Evolutionary conservation across 2,329 filamentous ascomycete species (phyloP).

Genomic region (Zopfia rhizophila): DNA sequence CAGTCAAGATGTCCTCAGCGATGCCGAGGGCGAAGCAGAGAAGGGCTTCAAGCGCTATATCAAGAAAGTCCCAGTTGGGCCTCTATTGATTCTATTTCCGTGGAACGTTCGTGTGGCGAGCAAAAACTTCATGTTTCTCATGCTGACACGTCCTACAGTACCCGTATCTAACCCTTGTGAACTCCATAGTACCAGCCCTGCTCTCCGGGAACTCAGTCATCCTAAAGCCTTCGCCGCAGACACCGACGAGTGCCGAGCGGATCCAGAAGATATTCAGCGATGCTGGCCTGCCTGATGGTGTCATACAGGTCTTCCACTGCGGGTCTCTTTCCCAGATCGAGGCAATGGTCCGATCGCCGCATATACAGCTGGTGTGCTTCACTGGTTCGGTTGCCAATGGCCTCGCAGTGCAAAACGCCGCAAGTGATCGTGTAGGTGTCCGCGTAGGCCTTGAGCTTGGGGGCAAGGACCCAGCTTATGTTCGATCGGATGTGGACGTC

Average conservation of each 20-base stretch:
- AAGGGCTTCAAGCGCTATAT: conserved; percentile 92
- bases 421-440: conserved; percentile 80
- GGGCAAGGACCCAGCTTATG: conserved; percentile 93
- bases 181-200: conserved; percentile 91
- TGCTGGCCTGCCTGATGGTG: conserved; percentile 82
- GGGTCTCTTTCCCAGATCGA: conserved; percentile 82
- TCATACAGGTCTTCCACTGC: conserved; percentile 92
- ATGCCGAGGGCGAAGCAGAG: conserved; percentile 84
- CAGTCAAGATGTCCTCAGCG: conserved; percentile 78
- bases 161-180: conserved; percentile 91
- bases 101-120: conserved; percentile 82
- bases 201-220: conserved; percentile 91
- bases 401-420: conserved; percentile 84
- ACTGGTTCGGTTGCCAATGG: conserved; percentile 92
- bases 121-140: conserved; percentile 13
- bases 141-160: conserved; percentile 69
- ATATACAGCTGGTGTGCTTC: conserved; percentile 86
- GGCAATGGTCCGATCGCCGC: conserved; percentile 78
- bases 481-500: conserved; percentile 85
- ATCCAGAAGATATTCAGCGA: conserved; percentile 79
- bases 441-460: conserved; percentile 91
- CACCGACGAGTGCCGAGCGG: conserved; percentile 89
- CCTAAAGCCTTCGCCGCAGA: conserved; percentile 94
- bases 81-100: conserved; percentile 88
- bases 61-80: conserved; percentile 86